Base-by-base conservation (phyloP, 352 stramenopile genomes). In the Phytophthora macrochlamydospora region DNA sequence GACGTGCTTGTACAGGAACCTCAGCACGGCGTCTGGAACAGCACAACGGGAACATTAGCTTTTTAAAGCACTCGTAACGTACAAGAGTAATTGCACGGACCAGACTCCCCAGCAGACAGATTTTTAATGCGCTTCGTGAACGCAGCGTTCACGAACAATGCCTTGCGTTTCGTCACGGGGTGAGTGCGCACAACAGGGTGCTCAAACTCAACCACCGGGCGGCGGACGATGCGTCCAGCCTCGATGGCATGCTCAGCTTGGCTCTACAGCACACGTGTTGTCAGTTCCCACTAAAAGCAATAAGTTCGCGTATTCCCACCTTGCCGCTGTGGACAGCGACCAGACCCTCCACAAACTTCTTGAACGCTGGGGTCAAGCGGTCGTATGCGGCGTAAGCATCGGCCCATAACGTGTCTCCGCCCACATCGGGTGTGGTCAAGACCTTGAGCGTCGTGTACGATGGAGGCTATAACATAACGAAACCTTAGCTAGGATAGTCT, bases 301-400 rank as follows among this genome's bases (percentile, higher is more conserved):
- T 32, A 45, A 72, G 6, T 40, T 11, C 35, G 9, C 35, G 6
- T 11, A 11, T 40, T 40, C 35, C 35, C 35, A 40, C 62, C 62
- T 79, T 79, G 67, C 76, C 75, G 57, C 72, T 84, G 64, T 86
- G 77, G 28, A 81, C 74, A 8, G 77, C 77, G 4, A 66, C 78
- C 8, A 86, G 69, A 4, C 69, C 66, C 37, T 83, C 72, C 9
- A 83, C 49, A 51, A 83, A 74, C 46, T 74, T 74, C 45, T 80
- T 59, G 40, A 83, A 73, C n/a, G 59, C 49, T 4, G 71, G 71
- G 12, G 77, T 78, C 3, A 86, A 63, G n/a, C 75, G 75, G 2
- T 86, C 71, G 56, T 83, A 86, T 5, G 77, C 77, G n/a, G 83
- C 75, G 51, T 81, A 81, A 12, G 59, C 64, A 0, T 73, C 80